These are phyloP conservation scores for Monosporascus sp. DNA, from an alignment of 2,329 filamentous ascomycete species.

Conservation along the genomic window DNA sequence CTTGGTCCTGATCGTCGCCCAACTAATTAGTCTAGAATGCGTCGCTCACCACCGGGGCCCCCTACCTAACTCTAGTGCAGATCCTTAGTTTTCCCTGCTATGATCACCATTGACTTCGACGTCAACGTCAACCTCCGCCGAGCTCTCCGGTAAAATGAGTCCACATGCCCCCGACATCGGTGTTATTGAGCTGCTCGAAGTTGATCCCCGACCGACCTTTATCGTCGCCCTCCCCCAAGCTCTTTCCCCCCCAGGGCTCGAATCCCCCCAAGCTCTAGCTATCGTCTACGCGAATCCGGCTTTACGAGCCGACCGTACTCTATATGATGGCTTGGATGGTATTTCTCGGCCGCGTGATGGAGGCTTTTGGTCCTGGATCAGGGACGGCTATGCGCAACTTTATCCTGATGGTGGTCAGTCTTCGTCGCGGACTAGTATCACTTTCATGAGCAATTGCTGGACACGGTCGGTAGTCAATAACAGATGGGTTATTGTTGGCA, in stretches of 20 bases:
- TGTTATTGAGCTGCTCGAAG: conserved; percentile 35
- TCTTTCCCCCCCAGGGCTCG: background rate
- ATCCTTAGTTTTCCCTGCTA: background rate
- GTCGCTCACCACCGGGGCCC: background rate
- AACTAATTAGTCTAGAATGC: background rate
- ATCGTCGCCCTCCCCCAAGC: conserved; percentile 23
- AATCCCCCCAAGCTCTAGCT: conserved; percentile 7
- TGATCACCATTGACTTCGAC: background rate
- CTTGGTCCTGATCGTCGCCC: background rate
- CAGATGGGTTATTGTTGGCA: conserved; percentile 34
- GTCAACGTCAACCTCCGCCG: conserved; percentile 3
- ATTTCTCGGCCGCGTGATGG: conserved; percentile 26
- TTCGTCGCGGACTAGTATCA: conserved; percentile 11
- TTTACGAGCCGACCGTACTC: conserved; percentile 23
- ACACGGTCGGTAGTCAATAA: conserved; percentile 29
- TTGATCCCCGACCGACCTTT: conserved; percentile 38
- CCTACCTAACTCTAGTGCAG: background rate
- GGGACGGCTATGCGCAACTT: conserved; percentile 7
- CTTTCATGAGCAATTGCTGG: conserved; percentile 29
- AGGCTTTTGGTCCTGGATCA: conserved; percentile 36
- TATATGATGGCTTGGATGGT: conserved; percentile 27
- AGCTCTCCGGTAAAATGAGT: conserved; percentile 8
- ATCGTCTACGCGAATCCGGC: conserved; percentile 34
- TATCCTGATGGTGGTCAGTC: background rate
- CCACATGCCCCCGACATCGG: conserved; percentile 15